Conservation (phyloP, 352 stramenopile species). For the Globisporangium takayamanum region DNA sequence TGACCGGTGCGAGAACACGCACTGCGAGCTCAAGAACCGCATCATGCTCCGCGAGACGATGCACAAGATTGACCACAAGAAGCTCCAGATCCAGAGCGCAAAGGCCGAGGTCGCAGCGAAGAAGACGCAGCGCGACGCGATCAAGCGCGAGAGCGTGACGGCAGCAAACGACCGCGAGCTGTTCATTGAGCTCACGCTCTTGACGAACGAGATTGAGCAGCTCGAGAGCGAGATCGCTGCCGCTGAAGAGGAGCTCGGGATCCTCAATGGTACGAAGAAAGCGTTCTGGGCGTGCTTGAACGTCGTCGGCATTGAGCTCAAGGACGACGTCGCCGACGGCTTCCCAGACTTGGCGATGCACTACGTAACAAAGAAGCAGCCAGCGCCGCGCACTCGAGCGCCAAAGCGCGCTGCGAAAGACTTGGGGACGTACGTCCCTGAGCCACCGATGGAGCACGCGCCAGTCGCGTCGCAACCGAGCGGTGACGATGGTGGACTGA, state of each 20-base stretch:
- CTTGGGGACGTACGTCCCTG: constrained; percentile 10
- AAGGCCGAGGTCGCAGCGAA: constrained; percentile 32
- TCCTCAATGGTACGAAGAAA: constrained; percentile 40
- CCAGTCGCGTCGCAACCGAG: neutral
- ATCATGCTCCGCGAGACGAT: constrained; percentile 68
- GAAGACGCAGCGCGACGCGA: constrained; percentile 30
- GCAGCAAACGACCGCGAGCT: constrained; percentile 23
- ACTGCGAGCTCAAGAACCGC: constrained; percentile 67
- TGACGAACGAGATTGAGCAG: constrained; percentile 49
- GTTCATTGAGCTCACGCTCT: constrained; percentile 27
- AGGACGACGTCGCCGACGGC: constrained; percentile 47
- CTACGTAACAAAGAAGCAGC: constrained; percentile 34
- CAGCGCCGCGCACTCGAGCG: constrained; percentile 9
- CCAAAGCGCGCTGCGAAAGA: constrained; percentile 18
- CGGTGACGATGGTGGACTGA: constrained; percentile 14
- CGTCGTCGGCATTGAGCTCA: constrained; percentile 51
- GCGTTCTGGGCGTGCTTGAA: constrained; percentile 58
- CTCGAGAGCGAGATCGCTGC: constrained; percentile 61
- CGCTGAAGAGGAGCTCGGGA: constrained; percentile 32
- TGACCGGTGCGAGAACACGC: constrained; percentile 51
- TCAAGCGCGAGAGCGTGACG: constrained; percentile 6
- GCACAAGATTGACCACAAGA: constrained; percentile 68
- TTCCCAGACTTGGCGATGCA: constrained; percentile 45
- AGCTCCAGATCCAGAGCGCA: constrained; percentile 32
- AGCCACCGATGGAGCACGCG: constrained; percentile 9